phyloP scores from a whole-genome alignment of 192 early-diverging fungal species.

The Phycomyces blakesleeanus region DNA sequence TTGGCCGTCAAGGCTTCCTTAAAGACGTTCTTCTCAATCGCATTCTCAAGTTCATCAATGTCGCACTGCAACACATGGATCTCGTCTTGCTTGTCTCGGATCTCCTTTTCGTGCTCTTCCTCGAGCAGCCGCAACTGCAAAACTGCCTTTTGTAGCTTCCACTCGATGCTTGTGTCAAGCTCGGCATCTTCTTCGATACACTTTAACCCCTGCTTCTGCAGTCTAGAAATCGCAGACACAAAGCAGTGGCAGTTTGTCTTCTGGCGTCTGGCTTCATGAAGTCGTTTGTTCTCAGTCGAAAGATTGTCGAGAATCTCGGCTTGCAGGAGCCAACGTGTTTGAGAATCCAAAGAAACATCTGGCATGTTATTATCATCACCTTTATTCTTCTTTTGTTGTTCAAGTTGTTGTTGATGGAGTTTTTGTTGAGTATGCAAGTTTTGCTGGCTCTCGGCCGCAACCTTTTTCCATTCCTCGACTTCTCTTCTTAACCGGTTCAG shows the following conservation, averaged over 20 bases:
- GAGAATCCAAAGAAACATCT: too few species aligned
- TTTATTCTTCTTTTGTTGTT: too few species aligned
- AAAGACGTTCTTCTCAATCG: conserved; percentile 8
- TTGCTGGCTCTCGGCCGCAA: too few species aligned
- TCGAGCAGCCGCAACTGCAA: not conserved
- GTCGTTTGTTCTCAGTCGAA: not conserved
- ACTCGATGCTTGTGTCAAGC: not conserved
- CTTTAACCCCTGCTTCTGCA: not conserved
- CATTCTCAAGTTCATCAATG: conserved; percentile 15
- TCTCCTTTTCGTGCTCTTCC: not conserved
- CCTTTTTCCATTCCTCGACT: too few species aligned
- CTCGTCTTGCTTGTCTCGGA: not conserved
- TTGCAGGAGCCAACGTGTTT: not conserved
- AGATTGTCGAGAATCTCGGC: not conserved
- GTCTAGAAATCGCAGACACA: not conserved
- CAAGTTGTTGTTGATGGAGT: too few species aligned
- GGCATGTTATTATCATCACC: too few species aligned
- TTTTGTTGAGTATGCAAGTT: too few species aligned
- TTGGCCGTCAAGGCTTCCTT: conserved; percentile 5
- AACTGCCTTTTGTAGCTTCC: not conserved
- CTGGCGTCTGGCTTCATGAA: not conserved
- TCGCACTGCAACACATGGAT: not conserved
- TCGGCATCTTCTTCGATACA: conserved; percentile 6
- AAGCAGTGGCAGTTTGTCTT: not conserved
- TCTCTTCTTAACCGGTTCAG: too few species aligned